These are phyloP conservation scores for Xylaria flabelliformis DNA, from an alignment of 495 filamentous ascomycete species.

Conservation along the genomic window DNA sequence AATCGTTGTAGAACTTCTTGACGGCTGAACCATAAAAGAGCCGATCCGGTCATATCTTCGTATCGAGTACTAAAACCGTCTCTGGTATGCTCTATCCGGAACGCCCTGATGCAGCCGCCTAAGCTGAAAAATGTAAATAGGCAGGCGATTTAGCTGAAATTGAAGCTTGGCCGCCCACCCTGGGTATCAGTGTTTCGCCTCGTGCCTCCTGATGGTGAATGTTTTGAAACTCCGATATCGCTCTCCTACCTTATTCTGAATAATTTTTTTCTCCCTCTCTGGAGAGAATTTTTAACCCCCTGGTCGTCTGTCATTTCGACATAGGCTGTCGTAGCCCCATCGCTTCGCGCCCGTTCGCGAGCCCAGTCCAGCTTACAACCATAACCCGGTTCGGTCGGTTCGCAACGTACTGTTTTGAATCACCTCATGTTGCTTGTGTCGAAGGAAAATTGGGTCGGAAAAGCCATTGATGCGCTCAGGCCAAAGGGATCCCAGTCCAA, in stretches of 20 bases:
- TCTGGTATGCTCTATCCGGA: conserved; percentile 27
- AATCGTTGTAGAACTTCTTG: conserved; percentile 10
- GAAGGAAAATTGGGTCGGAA: conserved; percentile 87
- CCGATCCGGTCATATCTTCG: conserved; percentile 11
- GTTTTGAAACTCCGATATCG: conserved; percentile 11
- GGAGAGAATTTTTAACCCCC: background rate
- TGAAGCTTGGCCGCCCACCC: conserved; percentile 15
- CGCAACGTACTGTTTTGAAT: background rate
- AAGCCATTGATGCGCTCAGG: conserved; percentile 90
- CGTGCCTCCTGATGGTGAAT: conserved; percentile 16
- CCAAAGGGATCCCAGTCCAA: conserved; percentile 92
- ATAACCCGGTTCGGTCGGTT: background rate
- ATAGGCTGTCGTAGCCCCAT: background rate
- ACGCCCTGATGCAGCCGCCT: conserved; percentile 25
- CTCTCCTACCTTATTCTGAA: conserved; percentile 11
- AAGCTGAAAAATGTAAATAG: conserved; percentile 22
- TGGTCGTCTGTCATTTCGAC: background rate
- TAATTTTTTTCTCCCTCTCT: background rate
- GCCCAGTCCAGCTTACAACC: background rate
- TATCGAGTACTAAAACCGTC: conserved; percentile 21
- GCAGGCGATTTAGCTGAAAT: conserved; percentile 15
- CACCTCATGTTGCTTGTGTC: conserved; percentile 68
- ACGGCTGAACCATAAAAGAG: background rate
- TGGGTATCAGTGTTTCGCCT: conserved; percentile 25
- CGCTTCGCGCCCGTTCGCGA: conserved; percentile 1